Evolutionary conservation across 1,284 basidiomycete species (phyloP).

Genomic region (Puccinia horiana): DNA sequence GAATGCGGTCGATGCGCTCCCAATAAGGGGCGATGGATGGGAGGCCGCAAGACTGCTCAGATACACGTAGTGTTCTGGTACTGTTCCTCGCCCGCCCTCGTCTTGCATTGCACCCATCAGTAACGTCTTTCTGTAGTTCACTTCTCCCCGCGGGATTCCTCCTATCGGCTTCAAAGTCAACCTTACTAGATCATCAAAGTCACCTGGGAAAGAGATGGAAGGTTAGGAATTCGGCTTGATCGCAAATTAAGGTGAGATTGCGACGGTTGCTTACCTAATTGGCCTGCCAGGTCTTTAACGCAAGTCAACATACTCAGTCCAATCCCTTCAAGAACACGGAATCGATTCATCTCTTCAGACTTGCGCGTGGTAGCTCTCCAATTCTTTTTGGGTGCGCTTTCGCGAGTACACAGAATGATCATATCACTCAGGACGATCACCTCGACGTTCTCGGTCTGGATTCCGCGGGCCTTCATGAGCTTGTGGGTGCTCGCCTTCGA

Average conservation of each 20-base stretch:
- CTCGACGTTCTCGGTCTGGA: not conserved
- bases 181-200: conserved; percentile 12
- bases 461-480: not conserved
- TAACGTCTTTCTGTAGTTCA: not conserved
- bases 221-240: no score
- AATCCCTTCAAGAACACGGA: not conserved
- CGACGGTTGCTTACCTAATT: not conserved
- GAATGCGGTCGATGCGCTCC: not conserved
- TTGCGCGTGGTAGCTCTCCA: conserved; percentile 12
- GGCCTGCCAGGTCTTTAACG: conserved; percentile 10
- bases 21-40: not conserved
- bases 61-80: not conserved
- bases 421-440: conserved; percentile 14
- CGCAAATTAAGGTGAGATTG: not conserved
- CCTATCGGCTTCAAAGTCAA: not conserved
- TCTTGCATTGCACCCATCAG: not conserved
- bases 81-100: not conserved
- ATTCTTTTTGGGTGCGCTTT: conserved; percentile 16
- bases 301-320: not conserved
- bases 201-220: not conserved
- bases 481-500: conserved; percentile 14
- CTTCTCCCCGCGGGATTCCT: not conserved
- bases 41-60: not conserved
- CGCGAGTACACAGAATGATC: conserved; percentile 14
- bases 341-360: not conserved